These are phyloP conservation scores for Coriaria nepalensis DNA, from an alignment of 306 rosid species.

Conservation along the genomic window DNA sequence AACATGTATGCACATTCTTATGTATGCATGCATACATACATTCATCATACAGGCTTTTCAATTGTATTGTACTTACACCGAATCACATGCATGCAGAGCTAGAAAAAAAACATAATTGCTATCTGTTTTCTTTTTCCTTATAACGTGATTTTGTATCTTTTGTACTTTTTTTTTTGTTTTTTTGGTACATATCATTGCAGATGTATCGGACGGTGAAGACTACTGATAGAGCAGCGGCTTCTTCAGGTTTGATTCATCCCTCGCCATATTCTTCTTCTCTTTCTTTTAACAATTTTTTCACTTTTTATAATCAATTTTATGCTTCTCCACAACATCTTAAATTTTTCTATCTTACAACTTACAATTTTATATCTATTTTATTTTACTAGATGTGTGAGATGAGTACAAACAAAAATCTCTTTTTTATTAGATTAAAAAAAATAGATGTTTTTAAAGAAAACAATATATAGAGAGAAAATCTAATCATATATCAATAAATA, in stretches of 20 bases:
- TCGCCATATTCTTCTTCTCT: background rate
- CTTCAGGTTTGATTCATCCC: conserved; percentile 3
- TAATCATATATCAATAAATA: too few species aligned
- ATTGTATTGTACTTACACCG: conserved; percentile 1
- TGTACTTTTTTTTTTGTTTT: conserved; percentile 5
- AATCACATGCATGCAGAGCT: conserved; percentile 10
- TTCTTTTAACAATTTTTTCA: background rate
- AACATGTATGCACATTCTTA: too few species aligned
- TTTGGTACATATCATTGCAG: conserved; percentile 22
- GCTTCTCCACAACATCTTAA: too few species aligned
- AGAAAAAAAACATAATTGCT: background rate
- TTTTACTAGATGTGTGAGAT: too few species aligned
- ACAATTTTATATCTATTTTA: too few species aligned
- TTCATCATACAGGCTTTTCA: conserved; percentile 17
- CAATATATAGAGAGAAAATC: too few species aligned
- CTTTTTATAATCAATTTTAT: background rate
- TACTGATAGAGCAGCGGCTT: conserved; percentile 57
- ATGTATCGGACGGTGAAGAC: conserved; percentile 77
- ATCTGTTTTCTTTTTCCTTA: background rate
- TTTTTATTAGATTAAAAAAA: too few species aligned
- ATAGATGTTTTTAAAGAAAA: too few species aligned
- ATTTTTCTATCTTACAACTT: too few species aligned
- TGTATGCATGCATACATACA: conserved; percentile 5
- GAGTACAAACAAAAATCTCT: too few species aligned
- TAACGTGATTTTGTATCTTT: background rate